Evolutionary conservation across 1,284 basidiomycete genomes (phyloP).

Genomic region (Fistulinella cinereoalba): DNA sequence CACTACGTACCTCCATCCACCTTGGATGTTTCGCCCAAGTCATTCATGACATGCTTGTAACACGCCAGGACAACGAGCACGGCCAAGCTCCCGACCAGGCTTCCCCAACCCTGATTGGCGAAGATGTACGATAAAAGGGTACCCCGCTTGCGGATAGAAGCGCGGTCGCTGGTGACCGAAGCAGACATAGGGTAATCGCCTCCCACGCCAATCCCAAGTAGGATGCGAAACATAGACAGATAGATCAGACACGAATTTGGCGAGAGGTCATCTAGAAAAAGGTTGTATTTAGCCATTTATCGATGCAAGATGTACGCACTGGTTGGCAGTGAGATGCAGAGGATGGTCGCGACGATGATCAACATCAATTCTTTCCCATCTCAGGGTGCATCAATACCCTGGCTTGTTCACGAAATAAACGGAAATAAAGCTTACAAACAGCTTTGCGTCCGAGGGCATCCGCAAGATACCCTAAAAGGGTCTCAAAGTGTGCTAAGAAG

Average conservation of each 20-base stretch:
- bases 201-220: conserved; percentile 75
- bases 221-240: conserved; percentile 62
- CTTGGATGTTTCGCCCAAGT: conserved; percentile 52
- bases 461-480: conserved; percentile 47
- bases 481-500: conserved; percentile 15
- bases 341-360: conserved; percentile 69
- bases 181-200: conserved; percentile 84
- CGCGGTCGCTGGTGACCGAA: conserved; percentile 66
- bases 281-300: background rate
- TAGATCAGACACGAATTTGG: conserved; percentile 55
- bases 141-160: conserved; percentile 67
- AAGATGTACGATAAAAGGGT: conserved; percentile 76
- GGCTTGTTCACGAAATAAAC: background rate
- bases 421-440: conserved; percentile 46
- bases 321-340: conserved; percentile 51
- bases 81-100: conserved; percentile 61
- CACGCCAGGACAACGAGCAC: conserved; percentile 68
- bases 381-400: conserved; percentile 21
- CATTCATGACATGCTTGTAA: conserved; percentile 66
- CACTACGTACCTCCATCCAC: conserved; percentile 57
- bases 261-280: conserved; percentile 35
- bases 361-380: conserved; percentile 80
- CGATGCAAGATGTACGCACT: conserved; percentile 26
- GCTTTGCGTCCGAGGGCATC: conserved; percentile 67
- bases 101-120: conserved; percentile 75